These are phyloP conservation scores for Epichloe amarillans DNA, from an alignment of 2,329 filamentous ascomycete species.

Conservation along the genomic window DNA sequence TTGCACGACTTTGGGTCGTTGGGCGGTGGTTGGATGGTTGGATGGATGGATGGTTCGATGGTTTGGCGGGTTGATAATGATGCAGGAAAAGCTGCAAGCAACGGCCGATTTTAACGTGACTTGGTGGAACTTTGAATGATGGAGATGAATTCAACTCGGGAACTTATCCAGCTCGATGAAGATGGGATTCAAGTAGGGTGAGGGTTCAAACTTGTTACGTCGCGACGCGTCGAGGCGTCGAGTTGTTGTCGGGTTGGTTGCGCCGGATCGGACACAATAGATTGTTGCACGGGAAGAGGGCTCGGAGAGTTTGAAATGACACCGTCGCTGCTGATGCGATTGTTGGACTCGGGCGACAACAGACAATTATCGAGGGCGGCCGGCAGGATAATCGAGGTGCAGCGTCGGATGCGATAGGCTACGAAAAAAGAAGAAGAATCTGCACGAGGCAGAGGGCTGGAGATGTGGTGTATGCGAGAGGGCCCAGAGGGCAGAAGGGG, in stretches of 20 bases:
- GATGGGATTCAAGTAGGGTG: neutral
- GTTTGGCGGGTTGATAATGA: neutral
- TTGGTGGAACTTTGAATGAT: neutral
- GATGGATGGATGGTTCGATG: neutral
- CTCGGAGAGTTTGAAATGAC: neutral
- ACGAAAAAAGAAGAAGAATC: neutral
- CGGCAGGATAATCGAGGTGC: neutral
- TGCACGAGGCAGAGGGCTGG: slow-evolving; percentile 4
- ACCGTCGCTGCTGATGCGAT: neutral
- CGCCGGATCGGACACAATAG: neutral
- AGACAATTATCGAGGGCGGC: neutral
- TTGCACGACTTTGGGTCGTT: neutral
- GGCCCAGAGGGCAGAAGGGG: neutral
- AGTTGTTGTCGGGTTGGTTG: neutral
- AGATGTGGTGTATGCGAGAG: slow-evolving; percentile 2
- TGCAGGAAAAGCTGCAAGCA: neutral
- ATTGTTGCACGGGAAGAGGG: neutral
- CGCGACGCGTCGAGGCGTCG: neutral
- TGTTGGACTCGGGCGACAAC: neutral
- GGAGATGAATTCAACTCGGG: neutral
- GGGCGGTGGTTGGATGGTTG: neutral
- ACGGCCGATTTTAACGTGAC: neutral
- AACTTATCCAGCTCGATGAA: neutral
- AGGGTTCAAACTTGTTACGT: neutral
- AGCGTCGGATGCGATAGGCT: neutral